A percentile compares a stretch with the other conserved stretches of the same genome.
These are phyloP conservation scores for Hemerocallis citrina DNA, from an alignment of 106 monocot species.

Conservation along the genomic window DNA sequence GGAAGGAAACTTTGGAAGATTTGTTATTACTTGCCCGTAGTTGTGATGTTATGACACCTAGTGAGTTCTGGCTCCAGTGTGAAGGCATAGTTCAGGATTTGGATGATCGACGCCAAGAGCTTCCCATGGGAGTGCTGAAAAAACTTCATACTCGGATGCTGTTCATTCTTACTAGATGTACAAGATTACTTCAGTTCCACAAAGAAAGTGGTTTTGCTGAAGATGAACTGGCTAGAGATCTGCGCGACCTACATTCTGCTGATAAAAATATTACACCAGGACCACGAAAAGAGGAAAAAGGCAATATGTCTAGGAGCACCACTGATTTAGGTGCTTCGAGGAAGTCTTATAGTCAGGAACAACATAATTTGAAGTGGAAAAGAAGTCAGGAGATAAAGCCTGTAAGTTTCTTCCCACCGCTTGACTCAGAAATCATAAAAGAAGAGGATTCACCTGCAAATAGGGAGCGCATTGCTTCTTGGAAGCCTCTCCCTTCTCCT, in stretches of 20 bases:
- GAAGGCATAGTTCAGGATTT: slow-evolving; percentile 96
- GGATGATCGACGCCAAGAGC: slow-evolving; percentile 84
- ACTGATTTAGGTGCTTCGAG: slow-evolving; percentile 45
- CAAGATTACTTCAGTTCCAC: slow-evolving; percentile 85
- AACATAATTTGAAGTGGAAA: slow-evolving; percentile 79
- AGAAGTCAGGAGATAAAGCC: slow-evolving; percentile 86
- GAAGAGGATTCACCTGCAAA: slow-evolving; percentile 27
- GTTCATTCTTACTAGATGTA: slow-evolving; percentile 93
- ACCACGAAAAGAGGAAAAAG: slow-evolving; percentile 26
- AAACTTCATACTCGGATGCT: slow-evolving; percentile 92
- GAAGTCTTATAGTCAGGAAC: slow-evolving; percentile 94
- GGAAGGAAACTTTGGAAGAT: slow-evolving; percentile 89
- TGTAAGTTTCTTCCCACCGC: slow-evolving; percentile 36
- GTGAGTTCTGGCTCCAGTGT: slow-evolving; percentile 95
- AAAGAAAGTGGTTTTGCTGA: slow-evolving; percentile 84
- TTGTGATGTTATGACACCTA: slow-evolving; percentile 72
- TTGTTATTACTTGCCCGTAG: slow-evolving; percentile 72
- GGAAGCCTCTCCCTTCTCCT: slow-evolving; percentile 78
- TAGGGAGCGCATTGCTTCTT: slow-evolving; percentile 72
- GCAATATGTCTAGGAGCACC: slow-evolving; percentile 12
- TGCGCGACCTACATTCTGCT: slow-evolving; percentile 41
- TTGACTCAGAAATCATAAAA: slow-evolving; percentile 27
- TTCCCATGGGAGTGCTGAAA: slow-evolving; percentile 80
- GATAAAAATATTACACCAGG: slow-evolving; percentile 24
- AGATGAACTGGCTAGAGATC: slow-evolving; percentile 55